These are phyloP conservation scores for Batkoa obscura DNA, from an alignment of 371 early-diverging fungal species.

Conservation along the genomic window DNA sequence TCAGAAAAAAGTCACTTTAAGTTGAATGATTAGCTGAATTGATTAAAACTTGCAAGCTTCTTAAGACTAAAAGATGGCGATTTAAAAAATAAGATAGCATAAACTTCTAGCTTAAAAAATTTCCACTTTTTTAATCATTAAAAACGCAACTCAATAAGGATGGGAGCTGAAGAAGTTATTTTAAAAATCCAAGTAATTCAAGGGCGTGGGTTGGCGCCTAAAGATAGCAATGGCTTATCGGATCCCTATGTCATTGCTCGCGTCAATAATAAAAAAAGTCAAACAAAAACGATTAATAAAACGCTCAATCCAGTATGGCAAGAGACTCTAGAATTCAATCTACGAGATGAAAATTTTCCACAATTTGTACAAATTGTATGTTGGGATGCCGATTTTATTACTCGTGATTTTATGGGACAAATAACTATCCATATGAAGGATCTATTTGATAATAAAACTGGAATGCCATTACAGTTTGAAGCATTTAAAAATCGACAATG, in stretches of 20 bases:
- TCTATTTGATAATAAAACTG: constrained; percentile 22
- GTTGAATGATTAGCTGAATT: too few species aligned
- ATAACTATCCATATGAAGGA: constrained; percentile 29
- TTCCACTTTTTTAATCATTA: too few species aligned
- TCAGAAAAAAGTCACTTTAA: too few species aligned
- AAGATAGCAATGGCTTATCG: constrained; percentile 12
- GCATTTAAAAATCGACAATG: background rate
- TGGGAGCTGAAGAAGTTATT: background rate
- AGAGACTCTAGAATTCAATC: constrained; percentile 35
- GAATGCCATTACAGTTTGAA: constrained; percentile 1
- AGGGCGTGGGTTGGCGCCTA: constrained; percentile 8
- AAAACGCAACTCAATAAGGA: too few species aligned
- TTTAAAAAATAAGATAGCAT: too few species aligned
- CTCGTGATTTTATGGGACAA: constrained; percentile 40
- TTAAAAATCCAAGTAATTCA: constrained; percentile 7
- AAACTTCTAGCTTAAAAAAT: too few species aligned
- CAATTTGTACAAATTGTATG: constrained; percentile 23
- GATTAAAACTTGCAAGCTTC: too few species aligned
- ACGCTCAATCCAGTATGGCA: constrained; percentile 61
- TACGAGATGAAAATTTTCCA: constrained; percentile 22
- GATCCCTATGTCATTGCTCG: constrained; percentile 9
- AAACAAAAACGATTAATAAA: constrained; percentile 39
- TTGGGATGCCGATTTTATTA: constrained; percentile 41
- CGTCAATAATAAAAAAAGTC: constrained; percentile 5
- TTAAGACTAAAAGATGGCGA: too few species aligned